Evolutionary conservation across 208 protist genomes (phyloP).

Genomic region (Crithidia thermophila): DNA sequence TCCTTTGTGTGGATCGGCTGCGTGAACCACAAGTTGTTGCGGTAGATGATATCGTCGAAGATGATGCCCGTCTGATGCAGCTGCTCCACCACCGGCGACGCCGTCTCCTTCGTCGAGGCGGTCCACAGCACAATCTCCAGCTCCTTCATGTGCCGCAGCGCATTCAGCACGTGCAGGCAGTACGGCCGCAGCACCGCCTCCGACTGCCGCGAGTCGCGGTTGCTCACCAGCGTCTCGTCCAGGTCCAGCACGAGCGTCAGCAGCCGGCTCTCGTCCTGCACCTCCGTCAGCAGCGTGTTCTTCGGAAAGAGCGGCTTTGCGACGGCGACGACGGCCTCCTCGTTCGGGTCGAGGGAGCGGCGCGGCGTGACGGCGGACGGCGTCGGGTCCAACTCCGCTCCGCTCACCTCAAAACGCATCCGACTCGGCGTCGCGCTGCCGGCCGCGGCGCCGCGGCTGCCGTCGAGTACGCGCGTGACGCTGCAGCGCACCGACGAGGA

Average conservation of each 20-base stretch:
- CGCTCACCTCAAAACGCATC: conserved; percentile 2
- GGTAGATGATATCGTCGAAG: conserved; percentile 91
- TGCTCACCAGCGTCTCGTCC: conserved; percentile 93
- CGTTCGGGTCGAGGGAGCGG: conserved; percentile 18
- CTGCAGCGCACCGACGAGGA: conserved; percentile 19
- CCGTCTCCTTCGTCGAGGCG: conserved; percentile 91
- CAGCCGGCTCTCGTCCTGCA: conserved; percentile 54
- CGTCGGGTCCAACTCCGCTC: not conserved
- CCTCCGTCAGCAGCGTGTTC: conserved; percentile 57
- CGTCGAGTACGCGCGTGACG: not conserved
- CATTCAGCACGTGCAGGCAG: conserved; percentile 86
- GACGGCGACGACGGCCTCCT: not conserved
- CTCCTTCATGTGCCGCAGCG: conserved; percentile 80
- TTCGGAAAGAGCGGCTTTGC: conserved; percentile 63
- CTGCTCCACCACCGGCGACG: conserved; percentile 79
- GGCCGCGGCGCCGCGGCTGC: not conserved
- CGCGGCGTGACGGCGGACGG: not conserved
- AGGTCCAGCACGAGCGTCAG: conserved; percentile 93
- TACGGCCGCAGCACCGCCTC: conserved; percentile 86
- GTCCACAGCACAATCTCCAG: conserved; percentile 94
- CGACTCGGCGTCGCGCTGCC: not conserved
- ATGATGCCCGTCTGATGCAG: conserved; percentile 71
- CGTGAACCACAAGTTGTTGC: conserved; percentile 91
- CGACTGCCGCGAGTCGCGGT: conserved; percentile 60
- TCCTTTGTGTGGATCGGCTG: conserved; percentile 93